These are phyloP conservation scores for Hericium coralloides DNA, from an alignment of 768 basidiomycete genomes.

Conservation along the genomic window DNA sequence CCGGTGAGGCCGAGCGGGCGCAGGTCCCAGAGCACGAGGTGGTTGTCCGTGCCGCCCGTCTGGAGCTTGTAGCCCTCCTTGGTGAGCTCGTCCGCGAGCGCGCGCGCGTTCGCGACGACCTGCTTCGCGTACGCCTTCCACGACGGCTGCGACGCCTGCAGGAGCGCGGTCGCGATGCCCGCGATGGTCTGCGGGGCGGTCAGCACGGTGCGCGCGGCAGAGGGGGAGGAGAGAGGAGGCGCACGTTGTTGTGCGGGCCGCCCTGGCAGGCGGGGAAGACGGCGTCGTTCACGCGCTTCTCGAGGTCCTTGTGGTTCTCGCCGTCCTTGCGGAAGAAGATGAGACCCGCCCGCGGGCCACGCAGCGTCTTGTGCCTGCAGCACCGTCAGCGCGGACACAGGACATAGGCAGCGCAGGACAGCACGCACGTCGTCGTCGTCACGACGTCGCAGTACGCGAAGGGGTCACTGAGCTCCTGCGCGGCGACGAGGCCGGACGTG, in stretches of 20 bases:
- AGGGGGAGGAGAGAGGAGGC: constrained; percentile 16
- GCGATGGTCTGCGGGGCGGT: constrained; percentile 68
- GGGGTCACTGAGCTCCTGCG: constrained; percentile 80
- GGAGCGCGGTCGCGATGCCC: constrained; percentile 85
- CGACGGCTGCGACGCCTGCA: constrained; percentile 82
- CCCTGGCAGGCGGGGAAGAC: constrained; percentile 99
- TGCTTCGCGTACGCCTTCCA: constrained; percentile 92
- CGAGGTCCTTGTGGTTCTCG: constrained; percentile 73
- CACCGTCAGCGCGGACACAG: background rate
- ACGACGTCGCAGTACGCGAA: constrained; percentile 97
- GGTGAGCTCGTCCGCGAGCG: constrained; percentile 65
- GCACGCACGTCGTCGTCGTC: constrained; percentile 84
- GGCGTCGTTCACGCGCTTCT: constrained; percentile 95
- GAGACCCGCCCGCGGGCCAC: constrained; percentile 94
- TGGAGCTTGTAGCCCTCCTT: constrained; percentile 90
- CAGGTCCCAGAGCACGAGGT: constrained; percentile 96
- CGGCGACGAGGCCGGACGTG: constrained; percentile 91
- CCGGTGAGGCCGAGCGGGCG: constrained; percentile 94
- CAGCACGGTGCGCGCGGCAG: background rate
- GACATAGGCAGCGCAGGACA: background rate
- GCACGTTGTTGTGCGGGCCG: constrained; percentile 95
- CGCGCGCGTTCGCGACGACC: constrained; percentile 81
- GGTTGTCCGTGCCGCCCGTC: constrained; percentile 95
- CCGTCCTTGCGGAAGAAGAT: constrained; percentile 98
- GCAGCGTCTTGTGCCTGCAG: constrained; percentile 90